These are phyloP conservation scores for Penicillium salamii DNA, from an alignment of 495 filamentous ascomycete genomes.

Conservation along the genomic window DNA sequence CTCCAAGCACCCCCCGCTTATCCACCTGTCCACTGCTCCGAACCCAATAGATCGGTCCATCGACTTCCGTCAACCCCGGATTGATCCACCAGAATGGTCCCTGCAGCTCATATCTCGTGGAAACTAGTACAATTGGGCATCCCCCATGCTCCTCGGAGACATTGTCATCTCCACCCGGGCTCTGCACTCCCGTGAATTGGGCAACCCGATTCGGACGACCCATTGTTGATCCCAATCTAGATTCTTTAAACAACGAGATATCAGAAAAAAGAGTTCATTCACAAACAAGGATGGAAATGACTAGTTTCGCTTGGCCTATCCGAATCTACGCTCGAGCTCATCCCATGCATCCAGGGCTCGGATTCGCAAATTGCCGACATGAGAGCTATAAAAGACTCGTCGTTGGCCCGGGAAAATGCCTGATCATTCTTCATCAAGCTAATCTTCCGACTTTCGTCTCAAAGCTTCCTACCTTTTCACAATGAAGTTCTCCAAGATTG, in stretches of 20 bases:
- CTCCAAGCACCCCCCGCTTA: too few species aligned
- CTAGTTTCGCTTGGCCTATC: background rate
- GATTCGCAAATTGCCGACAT: background rate
- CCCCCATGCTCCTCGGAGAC: background rate
- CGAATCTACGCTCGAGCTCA: background rate
- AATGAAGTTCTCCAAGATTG: conserved; percentile 16
- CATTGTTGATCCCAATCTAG: background rate
- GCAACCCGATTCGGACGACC: background rate
- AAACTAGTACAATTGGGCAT: background rate
- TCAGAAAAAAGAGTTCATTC: background rate
- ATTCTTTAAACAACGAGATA: background rate
- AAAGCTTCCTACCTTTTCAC: background rate
- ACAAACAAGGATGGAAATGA: background rate
- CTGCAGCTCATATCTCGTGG: background rate
- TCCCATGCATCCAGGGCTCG: background rate
- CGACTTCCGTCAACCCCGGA: background rate
- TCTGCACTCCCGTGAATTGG: background rate
- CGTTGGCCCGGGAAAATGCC: background rate
- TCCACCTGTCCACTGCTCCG: background rate
- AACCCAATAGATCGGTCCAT: background rate
- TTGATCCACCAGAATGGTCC: background rate
- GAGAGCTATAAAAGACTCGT: background rate
- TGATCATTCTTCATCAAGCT: background rate
- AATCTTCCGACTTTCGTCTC: background rate
- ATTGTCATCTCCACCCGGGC: background rate